Evolutionary conservation across 257 asterid genomes (phyloP), one percentile per base, ranked within the genome.

Genomic region (Sherardia arvensis): DNA sequence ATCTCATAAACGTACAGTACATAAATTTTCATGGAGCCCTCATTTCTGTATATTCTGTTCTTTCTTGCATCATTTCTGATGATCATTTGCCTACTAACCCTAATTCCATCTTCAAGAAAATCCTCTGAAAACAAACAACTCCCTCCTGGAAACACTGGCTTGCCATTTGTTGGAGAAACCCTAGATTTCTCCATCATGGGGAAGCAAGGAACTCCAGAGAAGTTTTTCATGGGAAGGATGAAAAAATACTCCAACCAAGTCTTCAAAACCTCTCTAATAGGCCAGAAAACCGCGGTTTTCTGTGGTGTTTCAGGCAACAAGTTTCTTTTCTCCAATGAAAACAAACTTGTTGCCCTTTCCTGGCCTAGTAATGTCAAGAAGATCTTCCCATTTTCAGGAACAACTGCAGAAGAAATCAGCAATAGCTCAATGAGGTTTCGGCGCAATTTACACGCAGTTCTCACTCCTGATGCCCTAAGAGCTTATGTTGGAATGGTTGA

Each of bases 101-200:
- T 54, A 54, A 9, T 54, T n/a, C 25, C 27, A 54, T 11, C 59
- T 11, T 0, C 58, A 22, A 53, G 47, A 59, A 59, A 30, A 17
- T 25, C 64, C 21, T 33, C 22, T 5, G 18, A 25, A 43, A 59
- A n/a, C 4, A 8, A 8, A 3, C 48, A 32, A 33, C 48, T 59
- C 18, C 64, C 64, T 34, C 64, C 64, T 7, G 64, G 64, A n/a
- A 30, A 8, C 26, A 59, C 48, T 33, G 29, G 64, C 30, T 33
- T 32, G 28, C 64, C 64, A 9, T 17, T 7, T 5, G 8, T 32
- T 20, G 64, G 64, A 32, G 64, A 59, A 59, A 59, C 64, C 47
- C 9, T 59, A 8, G 28, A 59, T 2, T 59, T 59, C 26, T 59
- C 47, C 49, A 18, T 10, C 5, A 32, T 59, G 64, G 64, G 49